These are phyloP conservation scores for Salix koriyanagi DNA, from an alignment of 345 rosid species.

Conservation along the genomic window DNA sequence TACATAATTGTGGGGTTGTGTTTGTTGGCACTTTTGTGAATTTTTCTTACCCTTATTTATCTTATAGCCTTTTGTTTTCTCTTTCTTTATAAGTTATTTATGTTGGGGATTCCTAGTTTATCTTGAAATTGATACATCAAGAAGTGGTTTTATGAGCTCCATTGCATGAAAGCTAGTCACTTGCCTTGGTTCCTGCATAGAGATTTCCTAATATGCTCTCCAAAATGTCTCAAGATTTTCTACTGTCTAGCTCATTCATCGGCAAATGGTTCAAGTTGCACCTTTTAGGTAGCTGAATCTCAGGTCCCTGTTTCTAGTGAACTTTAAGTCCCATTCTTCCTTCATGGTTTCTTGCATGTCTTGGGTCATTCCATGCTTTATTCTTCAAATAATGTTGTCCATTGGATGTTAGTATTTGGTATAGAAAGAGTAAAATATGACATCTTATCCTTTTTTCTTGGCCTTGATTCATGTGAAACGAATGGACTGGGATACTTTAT, in stretches of 20 bases:
- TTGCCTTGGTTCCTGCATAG: too few species aligned
- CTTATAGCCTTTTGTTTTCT: too few species aligned
- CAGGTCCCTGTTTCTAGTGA: neutral
- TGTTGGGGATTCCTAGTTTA: too few species aligned
- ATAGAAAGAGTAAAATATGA: neutral
- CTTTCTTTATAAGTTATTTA: too few species aligned
- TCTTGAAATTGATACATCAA: too few species aligned
- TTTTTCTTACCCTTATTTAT: too few species aligned
- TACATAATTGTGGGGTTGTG: neutral
- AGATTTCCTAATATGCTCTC: neutral
- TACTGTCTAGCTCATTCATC: neutral
- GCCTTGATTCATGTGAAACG: neutral
- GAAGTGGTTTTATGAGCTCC: too few species aligned
- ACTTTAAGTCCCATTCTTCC: neutral
- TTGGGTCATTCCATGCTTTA: neutral
- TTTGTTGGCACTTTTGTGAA: too few species aligned
- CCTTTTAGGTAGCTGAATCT: neutral
- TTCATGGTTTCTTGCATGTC: neutral
- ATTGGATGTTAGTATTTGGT: neutral
- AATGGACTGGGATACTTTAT: too few species aligned
- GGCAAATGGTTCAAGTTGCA: neutral
- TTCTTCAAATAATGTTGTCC: neutral
- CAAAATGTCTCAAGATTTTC: neutral
- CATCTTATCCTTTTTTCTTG: neutral
- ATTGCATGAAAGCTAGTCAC: too few species aligned